Conservation (phyloP, 306 rosid species). For the Abrus precatorius region DNA sequence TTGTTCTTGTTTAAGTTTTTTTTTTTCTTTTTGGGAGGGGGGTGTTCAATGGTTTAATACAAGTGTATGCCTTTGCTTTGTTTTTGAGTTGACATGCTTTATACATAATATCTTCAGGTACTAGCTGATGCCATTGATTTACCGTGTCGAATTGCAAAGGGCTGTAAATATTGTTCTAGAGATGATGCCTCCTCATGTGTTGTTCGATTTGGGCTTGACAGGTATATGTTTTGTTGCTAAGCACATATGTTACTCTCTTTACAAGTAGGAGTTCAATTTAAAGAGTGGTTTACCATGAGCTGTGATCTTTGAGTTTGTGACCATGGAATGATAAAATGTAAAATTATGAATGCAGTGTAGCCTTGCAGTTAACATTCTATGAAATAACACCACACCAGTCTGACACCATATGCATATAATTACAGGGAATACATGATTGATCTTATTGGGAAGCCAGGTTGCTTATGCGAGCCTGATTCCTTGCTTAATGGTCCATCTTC, state of each 20-base stretch:
- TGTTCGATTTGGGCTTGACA: constrained; percentile 85
- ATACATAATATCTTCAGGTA: constrained; percentile 66
- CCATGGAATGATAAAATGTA: constrained; percentile 16
- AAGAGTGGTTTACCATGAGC: constrained; percentile 36
- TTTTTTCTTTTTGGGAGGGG: too few relatives aligned
- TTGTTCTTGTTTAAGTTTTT: too few relatives aligned
- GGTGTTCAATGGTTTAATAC: constrained; percentile 4
- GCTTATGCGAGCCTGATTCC: constrained; percentile 90
- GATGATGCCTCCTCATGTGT: constrained; percentile 95
- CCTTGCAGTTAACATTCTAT: constrained; percentile 27
- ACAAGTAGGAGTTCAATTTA: constrained; percentile 26
- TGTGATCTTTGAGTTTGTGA: background rate
- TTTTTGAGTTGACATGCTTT: constrained; percentile 43
- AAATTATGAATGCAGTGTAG: constrained; percentile 16
- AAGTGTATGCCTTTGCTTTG: constrained; percentile 21
- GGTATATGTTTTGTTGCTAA: constrained; percentile 57
- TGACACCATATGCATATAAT: background rate
- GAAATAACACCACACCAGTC: background rate
- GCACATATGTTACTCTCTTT: background rate
- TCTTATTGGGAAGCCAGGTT: constrained; percentile 92
- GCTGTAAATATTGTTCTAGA: constrained; percentile 90
- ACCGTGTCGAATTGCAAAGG: constrained; percentile 98
- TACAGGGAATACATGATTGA: constrained; percentile 93
- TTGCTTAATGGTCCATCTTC: constrained; percentile 98
- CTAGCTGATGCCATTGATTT: constrained; percentile 87